Evolutionary conservation across 2,329 filamentous ascomycete species (phyloP).

Genomic region (Blastomyces silverae): DNA sequence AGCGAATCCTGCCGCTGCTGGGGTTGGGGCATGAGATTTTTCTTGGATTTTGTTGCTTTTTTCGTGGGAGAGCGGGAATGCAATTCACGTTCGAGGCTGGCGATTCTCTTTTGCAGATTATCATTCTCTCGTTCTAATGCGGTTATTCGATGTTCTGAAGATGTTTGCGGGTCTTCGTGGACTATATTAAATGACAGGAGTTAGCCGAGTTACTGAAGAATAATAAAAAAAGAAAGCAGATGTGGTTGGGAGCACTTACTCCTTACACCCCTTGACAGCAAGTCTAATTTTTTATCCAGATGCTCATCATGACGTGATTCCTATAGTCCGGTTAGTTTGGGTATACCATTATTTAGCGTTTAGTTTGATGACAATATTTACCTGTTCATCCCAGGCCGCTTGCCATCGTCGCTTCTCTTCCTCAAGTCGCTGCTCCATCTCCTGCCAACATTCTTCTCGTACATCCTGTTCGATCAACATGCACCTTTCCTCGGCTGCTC

Average conservation of each 20-base stretch:
- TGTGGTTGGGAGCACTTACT: conserved; percentile 32
- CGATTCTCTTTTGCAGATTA: conserved; percentile 58
- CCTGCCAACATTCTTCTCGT: conserved; percentile 78
- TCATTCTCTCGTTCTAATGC: conserved; percentile 66
- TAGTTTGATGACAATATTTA: conserved; percentile 26
- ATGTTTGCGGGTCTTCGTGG: conserved; percentile 44
- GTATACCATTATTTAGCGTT: conserved; percentile 13
- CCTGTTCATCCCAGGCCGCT: conserved; percentile 66
- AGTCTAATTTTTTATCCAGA: conserved; percentile 79
- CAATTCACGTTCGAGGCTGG: conserved; percentile 60
- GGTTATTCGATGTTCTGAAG: conserved; percentile 54
- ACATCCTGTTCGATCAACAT: conserved; percentile 75
- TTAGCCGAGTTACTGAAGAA: neutral
- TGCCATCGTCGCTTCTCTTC: conserved; percentile 77
- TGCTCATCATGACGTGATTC: conserved; percentile 72
- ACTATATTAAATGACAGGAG: conserved; percentile 31
- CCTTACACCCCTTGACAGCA: conserved; percentile 53
- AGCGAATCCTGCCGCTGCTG: conserved; percentile 23
- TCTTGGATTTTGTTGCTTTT: conserved; percentile 32
- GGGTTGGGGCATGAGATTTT: conserved; percentile 22
- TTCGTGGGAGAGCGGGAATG: conserved; percentile 57
- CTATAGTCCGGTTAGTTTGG: conserved; percentile 21
- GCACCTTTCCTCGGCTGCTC: conserved; percentile 56
- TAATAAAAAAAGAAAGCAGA: conserved; percentile 24
- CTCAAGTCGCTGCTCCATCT: conserved; percentile 73